phyloP scores from a whole-genome alignment of 2,329 filamentous ascomycete species.

The Sporothrix pseudoabietina region DNA sequence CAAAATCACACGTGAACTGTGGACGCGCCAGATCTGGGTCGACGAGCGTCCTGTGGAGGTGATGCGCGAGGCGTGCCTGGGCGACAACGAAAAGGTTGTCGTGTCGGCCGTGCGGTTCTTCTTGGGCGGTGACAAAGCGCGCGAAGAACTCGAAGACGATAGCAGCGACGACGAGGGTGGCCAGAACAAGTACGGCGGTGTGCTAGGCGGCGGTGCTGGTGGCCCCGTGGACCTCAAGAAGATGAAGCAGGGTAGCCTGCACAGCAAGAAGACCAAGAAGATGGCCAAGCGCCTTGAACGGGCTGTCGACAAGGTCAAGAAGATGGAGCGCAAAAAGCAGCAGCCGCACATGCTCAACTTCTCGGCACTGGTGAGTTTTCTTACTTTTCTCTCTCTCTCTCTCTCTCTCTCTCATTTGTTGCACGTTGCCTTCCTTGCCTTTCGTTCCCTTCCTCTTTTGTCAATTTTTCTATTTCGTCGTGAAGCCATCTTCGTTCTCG shows the following conservation, averaged over 20 bases:
- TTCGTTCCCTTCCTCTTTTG: neutral
- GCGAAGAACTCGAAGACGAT: slow-evolving; percentile 89
- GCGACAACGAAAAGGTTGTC: slow-evolving; percentile 91
- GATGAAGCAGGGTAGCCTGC: slow-evolving; percentile 79
- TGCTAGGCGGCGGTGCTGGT: slow-evolving; percentile 32
- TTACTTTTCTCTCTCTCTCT: neutral
- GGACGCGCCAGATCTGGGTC: slow-evolving; percentile 95
- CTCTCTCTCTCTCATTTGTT: neutral
- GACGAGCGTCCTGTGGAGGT: slow-evolving; percentile 91
- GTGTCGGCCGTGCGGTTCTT: slow-evolving; percentile 90
- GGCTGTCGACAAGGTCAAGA: slow-evolving; percentile 80
- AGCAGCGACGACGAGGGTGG: slow-evolving; percentile 72
- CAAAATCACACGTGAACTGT: slow-evolving; percentile 91
- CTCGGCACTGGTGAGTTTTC: slow-evolving; percentile 65
- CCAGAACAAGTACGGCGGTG: slow-evolving; percentile 38
- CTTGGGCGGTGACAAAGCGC: slow-evolving; percentile 91
- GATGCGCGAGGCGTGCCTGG: slow-evolving; percentile 90
- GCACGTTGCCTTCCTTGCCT: neutral
- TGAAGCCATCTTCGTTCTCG: neutral
- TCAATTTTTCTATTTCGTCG: neutral
- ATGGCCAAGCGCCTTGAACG: slow-evolving; percentile 75
- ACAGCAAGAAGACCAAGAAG: slow-evolving; percentile 97
- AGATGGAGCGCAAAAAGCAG: slow-evolving; percentile 82
- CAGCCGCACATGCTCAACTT: slow-evolving; percentile 91
- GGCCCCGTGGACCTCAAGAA: slow-evolving; percentile 70